Evolutionary conservation across 257 asterid genomes (phyloP).

Genomic region (Solanum dulcamara): DNA sequence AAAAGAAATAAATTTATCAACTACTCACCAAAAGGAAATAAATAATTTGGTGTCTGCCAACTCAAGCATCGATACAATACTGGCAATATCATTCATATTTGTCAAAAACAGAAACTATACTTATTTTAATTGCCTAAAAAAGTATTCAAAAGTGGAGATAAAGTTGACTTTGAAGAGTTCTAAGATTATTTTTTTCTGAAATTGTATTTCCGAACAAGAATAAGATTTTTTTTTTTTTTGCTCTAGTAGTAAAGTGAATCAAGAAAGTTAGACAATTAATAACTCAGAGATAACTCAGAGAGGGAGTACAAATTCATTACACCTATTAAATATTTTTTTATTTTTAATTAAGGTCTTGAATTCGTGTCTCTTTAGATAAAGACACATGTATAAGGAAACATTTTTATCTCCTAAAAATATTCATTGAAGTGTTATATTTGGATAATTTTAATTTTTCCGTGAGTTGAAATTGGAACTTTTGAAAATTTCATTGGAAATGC

Average conservation of each 20-base stretch:
- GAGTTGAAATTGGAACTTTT: too few species aligned
- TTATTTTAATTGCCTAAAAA: background rate
- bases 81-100: background rate
- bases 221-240: too few species aligned
- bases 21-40: background rate
- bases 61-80: background rate
- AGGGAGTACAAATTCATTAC: background rate
- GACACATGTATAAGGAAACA: background rate
- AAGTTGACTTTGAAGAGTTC: background rate
- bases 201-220: too few species aligned
- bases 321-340: too few species aligned
- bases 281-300: background rate
- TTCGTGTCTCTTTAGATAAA: background rate
- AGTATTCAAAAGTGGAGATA: background rate
- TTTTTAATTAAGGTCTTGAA: too few species aligned
- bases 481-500: background rate
- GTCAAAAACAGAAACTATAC: background rate
- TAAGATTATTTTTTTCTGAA: too few species aligned
- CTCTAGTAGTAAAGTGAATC: too few species aligned
- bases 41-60: background rate
- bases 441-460: background rate
- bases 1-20: background rate
- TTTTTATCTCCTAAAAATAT: background rate
- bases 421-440: background rate
- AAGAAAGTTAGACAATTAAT: background rate